Base-by-base conservation (phyloP, 345 rosid genomes). In the Reutealis trisperma region DNA sequence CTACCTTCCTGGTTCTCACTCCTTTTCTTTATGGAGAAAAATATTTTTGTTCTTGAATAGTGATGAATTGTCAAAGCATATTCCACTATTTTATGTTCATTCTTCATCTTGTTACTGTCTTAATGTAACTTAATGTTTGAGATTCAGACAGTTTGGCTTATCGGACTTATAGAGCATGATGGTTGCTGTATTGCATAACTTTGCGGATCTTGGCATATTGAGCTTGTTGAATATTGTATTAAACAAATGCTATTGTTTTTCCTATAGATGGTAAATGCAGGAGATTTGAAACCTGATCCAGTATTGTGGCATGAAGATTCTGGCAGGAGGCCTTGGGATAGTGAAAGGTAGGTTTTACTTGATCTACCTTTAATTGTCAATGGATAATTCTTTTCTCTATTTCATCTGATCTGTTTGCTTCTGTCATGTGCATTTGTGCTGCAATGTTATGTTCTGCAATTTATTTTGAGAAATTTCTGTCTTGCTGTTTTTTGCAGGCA, bases 221-320 rank as follows among this genome's bases (percentile, higher is more conserved):
- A 4, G 41, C 41, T 37, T 37, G 57, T 6, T 63, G 41, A 37
- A 37, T 22, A 14, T 52, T 21, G 15, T 76, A 15, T 67, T 51
- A 25, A 76, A 45, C 63, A 61, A 55, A 44, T 78, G 25, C 45
- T 75, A 24, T 49, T 49, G 32, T 6, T 72, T 37, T 52, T 63
- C 64, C 78, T 79, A 60, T 90, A 95, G 99, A 85, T 75, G 37
- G 89, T 96, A 72, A 75, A 83, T 45, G 58, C 58, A 9, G 86
- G 84, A 72, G 96, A 93, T 87, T 44, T 92, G 80, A 88, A 91
- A 83, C 84, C 87, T 74, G 88, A 58, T 49, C 86, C 90, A 78
- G 79, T 70, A 72, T 77, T 96, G 75, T 96, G 99, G 99, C 99
- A 93, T 81, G 97, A 92, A 82, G 95, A 92, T 74, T 76, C 83